Percentiles rank a stretch among this genome's conserved stretches.
These are phyloP conservation scores for Fraxinus xanthoxyloides DNA, from an alignment of 305 asterid genomes.

Conservation along the genomic window DNA sequence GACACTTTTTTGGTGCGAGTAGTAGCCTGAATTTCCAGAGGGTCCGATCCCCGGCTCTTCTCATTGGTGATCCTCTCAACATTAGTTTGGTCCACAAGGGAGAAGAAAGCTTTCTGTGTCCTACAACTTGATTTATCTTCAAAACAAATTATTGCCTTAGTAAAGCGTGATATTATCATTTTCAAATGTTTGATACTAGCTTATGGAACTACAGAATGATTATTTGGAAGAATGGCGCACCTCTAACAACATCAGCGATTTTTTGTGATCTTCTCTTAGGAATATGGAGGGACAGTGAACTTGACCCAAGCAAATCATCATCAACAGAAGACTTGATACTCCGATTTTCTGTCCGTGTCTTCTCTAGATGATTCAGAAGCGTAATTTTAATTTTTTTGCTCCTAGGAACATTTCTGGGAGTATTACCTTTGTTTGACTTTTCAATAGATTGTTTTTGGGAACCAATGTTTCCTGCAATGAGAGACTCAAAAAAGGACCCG, in stretches of 20 bases:
- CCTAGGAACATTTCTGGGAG: constrained; percentile 33
- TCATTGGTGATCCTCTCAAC: constrained; percentile 35
- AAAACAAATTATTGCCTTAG: constrained; percentile 29
- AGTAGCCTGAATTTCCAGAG: constrained; percentile 32
- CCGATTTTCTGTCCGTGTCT: constrained; percentile 29
- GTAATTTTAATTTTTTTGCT: constrained; percentile 28
- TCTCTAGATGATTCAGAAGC: constrained; percentile 22
- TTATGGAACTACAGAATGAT: constrained; percentile 8
- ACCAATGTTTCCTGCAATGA: constrained; percentile 34
- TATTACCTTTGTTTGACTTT: constrained; percentile 48
- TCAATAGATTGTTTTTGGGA: constrained; percentile 36
- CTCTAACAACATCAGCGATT: constrained; percentile 43
- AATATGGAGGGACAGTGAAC: constrained; percentile 32
- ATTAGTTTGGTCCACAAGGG: constrained; percentile 19
- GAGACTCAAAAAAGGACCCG: constrained; percentile 42
- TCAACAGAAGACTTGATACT: constrained; percentile 22
- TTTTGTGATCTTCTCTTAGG: constrained; percentile 32
- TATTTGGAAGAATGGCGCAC: constrained; percentile 37
- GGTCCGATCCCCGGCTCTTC: constrained; percentile 28
- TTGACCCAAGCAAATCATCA: constrained; percentile 30
- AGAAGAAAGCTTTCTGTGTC: constrained; percentile 25
- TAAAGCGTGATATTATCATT: constrained; percentile 8
- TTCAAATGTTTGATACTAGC: constrained; percentile 12
- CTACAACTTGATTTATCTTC: constrained; percentile 39
- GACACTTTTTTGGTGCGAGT: constrained; percentile 34